These are phyloP conservation scores for Chlorokybus atmophyticus DNA, from an alignment of 139 green algal genomes.

Conservation along the genomic window DNA sequence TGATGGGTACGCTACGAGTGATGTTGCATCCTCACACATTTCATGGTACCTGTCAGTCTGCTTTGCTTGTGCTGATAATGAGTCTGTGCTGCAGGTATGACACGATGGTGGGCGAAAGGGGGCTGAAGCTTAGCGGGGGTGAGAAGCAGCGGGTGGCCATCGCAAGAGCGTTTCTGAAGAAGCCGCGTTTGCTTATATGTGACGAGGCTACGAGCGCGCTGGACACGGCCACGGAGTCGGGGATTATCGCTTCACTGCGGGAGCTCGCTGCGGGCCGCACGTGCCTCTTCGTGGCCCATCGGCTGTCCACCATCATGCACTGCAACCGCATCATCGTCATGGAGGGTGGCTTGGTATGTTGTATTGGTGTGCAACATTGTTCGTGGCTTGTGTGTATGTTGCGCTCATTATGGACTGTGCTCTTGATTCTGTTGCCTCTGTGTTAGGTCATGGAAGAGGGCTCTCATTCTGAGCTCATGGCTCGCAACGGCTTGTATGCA, in stretches of 20 bases:
- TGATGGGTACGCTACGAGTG: constrained; percentile 77
- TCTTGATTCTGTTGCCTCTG: not conserved
- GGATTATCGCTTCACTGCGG: constrained; percentile 45
- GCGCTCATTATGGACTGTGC: not conserved
- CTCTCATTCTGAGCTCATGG: constrained; percentile 49
- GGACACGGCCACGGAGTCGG: constrained; percentile 57
- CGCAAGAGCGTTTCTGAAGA: constrained; percentile 44
- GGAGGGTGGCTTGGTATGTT: not conserved
- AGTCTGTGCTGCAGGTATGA: too few species aligned
- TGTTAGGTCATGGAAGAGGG: constrained; percentile 51
- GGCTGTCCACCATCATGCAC: constrained; percentile 62
- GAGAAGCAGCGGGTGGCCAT: constrained; percentile 96
- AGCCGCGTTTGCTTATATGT: constrained; percentile 69
- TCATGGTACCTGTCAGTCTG: too few species aligned
- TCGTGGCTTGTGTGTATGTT: too few species aligned
- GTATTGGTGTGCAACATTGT: too few species aligned
- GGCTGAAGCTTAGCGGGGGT: constrained; percentile 68
- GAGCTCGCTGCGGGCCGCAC: constrained; percentile 50
- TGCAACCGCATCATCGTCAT: constrained; percentile 63
- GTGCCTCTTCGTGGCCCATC: constrained; percentile 85
- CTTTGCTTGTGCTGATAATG: not conserved
- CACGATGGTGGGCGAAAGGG: too few species aligned
- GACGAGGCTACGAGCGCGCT: constrained; percentile 76
- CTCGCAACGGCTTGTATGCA: constrained; percentile 14
- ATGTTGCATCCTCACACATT: too few species aligned